These are phyloP conservation scores for Pyricularia pennisetigena DNA, from an alignment of 2,329 filamentous ascomycete species.

Conservation along the genomic window DNA sequence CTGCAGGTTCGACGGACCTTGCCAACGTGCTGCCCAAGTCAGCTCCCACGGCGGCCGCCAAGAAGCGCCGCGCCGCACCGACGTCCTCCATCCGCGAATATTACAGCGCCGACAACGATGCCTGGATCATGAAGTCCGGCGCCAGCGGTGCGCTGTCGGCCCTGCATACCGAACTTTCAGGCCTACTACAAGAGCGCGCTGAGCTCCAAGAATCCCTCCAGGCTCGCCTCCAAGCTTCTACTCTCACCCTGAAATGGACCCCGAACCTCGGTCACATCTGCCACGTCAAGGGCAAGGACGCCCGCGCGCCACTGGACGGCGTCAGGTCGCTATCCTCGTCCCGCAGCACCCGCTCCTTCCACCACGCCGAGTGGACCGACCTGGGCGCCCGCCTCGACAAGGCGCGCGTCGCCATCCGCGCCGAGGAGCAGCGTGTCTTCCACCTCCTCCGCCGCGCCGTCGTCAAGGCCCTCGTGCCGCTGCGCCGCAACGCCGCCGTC, in stretches of 20 bases:
- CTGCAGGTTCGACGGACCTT: conserved; percentile 12
- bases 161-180: conserved; percentile 59
- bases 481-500: conserved; percentile 82
- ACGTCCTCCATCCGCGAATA: conserved; percentile 37
- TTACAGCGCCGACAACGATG: conserved; percentile 49
- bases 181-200: conserved; percentile 49
- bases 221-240: conserved; percentile 47
- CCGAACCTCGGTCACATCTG: conserved; percentile 82
- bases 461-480: conserved; percentile 70
- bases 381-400: conserved; percentile 75
- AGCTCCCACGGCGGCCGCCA: not conserved
- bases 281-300: conserved; percentile 78
- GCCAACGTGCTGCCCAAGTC: conserved; percentile 43
- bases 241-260: conserved; percentile 74
- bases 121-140: conserved; percentile 55
- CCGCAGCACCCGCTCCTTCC: conserved; percentile 76
- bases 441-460: conserved; percentile 63
- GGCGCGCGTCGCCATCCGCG: conserved; percentile 64
- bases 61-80: not conserved
- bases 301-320: conserved; percentile 24
- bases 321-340: conserved; percentile 61
- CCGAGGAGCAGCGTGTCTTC: conserved; percentile 78
- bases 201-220: conserved; percentile 52
- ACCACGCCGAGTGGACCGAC: conserved; percentile 72
- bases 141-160: conserved; percentile 57